These are phyloP conservation scores for Cordyceps farinosa DNA, from an alignment of 2,329 filamentous ascomycete species.

Conservation along the genomic window DNA sequence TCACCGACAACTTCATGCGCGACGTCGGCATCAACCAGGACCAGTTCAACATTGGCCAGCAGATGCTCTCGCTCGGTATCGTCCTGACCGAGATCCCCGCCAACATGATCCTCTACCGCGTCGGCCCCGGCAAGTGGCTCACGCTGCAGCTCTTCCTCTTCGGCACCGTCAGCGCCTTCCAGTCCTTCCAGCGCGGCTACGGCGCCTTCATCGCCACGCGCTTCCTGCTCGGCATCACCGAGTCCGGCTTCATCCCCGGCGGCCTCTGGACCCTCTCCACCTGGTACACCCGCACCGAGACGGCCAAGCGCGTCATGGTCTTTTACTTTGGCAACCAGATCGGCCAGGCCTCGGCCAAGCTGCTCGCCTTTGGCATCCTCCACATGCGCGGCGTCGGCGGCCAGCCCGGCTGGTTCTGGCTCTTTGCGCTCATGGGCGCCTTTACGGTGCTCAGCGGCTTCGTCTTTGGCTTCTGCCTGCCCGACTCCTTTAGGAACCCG, in stretches of 20 bases:
- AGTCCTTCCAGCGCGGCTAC: conserved; percentile 48
- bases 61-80: conserved; percentile 47
- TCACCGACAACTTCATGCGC: conserved; percentile 47
- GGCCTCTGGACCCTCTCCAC: conserved; percentile 48
- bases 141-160: conserved; percentile 51
- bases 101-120: conserved; percentile 34
- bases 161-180: conserved; percentile 51
- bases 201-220: conserved; percentile 46
- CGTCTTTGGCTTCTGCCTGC: conserved; percentile 41
- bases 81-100: conserved; percentile 40
- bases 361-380: conserved; percentile 45
- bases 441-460: conserved; percentile 47
- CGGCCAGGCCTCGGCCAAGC: conserved; percentile 36
- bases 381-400: conserved; percentile 46
- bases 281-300: conserved; percentile 53
- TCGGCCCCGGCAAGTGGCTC: conserved; percentile 43
- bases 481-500: conserved; percentile 43
- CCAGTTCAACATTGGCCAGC: conserved; percentile 50
- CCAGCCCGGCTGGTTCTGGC: conserved; percentile 54
- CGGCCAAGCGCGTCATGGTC: conserved; percentile 48
- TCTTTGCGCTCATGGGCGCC: conserved; percentile 50
- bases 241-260: conserved; percentile 55
- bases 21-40: conserved; percentile 49
- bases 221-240: conserved; percentile 50
- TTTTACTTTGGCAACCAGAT: conserved; percentile 56